Percentiles rank a stretch among this genome's conserved stretches.
Conservation (phyloP, 352 stramenopile genomes). For the Globisporangium spinosum region DNA sequence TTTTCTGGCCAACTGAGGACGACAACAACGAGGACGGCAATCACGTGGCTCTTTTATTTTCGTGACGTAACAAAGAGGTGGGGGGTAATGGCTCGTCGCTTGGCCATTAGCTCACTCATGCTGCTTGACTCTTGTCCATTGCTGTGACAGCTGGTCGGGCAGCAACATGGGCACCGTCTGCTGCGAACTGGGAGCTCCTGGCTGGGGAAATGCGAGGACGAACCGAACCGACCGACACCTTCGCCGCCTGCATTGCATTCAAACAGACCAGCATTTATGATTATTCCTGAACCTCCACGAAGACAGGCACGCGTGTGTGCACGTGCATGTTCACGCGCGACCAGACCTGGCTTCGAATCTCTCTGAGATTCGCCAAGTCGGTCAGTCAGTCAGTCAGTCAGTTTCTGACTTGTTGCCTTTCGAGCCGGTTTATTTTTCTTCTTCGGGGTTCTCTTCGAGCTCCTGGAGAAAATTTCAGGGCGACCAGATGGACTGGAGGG, state of each 20-base stretch:
- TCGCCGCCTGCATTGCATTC: background rate
- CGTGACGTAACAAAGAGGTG: background rate
- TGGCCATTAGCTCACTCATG: background rate
- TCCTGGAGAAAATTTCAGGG: background rate
- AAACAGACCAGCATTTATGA: background rate
- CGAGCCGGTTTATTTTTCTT: background rate
- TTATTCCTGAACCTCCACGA: background rate
- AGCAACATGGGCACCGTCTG: background rate
- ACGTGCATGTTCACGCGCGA: background rate
- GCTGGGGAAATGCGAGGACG: background rate
- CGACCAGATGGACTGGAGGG: slow-evolving; percentile 1
- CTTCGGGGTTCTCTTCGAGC: background rate
- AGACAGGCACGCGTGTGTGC: background rate
- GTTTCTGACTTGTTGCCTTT: background rate
- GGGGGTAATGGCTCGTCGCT: background rate
- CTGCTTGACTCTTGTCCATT: background rate
- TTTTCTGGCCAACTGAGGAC: background rate
- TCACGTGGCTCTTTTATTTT: slow-evolving; percentile 4
- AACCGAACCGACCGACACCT: background rate
- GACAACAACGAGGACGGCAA: background rate
- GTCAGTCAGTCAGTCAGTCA: background rate
- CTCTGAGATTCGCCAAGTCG: slow-evolving; percentile 3
- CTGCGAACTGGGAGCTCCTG: background rate
- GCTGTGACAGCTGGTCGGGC: slow-evolving; percentile 1
- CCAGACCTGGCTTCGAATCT: background rate